Percentiles rank a stretch among this genome's conserved stretches.
phyloP scores from a whole-genome alignment of 2,329 filamentous ascomycete species.

The Fusarium phyllophilum region DNA sequence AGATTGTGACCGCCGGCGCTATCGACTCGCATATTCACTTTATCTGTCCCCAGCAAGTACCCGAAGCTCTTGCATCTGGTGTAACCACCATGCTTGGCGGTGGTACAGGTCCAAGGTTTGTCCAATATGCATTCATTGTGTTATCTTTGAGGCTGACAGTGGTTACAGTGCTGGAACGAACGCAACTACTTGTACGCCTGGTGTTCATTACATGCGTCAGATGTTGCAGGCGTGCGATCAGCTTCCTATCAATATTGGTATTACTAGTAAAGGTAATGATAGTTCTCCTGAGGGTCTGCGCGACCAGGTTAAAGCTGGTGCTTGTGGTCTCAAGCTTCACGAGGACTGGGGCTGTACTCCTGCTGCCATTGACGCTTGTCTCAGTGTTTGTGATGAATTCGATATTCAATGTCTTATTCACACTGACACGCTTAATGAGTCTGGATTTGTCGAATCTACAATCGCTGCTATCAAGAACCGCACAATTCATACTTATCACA shows the following conservation, averaged over 20 bases:
- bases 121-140: not conserved
- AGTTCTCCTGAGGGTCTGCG: slow-evolving; percentile 74
- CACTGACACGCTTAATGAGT: slow-evolving; percentile 96
- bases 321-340: slow-evolving; percentile 91
- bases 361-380: slow-evolving; percentile 88
- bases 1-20: slow-evolving; percentile 90
- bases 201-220: slow-evolving; percentile 81
- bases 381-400: slow-evolving; percentile 86
- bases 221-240: slow-evolving; percentile 90
- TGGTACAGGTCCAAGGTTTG: slow-evolving; percentile 86
- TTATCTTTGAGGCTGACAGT: slow-evolving; percentile 14
- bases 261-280: slow-evolving; percentile 96
- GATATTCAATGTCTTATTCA: slow-evolving; percentile 96
- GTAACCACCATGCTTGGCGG: slow-evolving; percentile 92
- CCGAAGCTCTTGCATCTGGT: slow-evolving; percentile 84
- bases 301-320: slow-evolving; percentile 85
- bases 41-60: slow-evolving; percentile 91
- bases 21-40: slow-evolving; percentile 93
- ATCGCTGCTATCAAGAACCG: slow-evolving; percentile 85
- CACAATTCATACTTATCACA: slow-evolving; percentile 96
- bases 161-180: slow-evolving; percentile 78
- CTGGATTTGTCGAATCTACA: slow-evolving; percentile 94
- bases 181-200: slow-evolving; percentile 93
- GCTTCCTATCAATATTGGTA: slow-evolving; percentile 86
- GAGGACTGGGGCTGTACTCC: slow-evolving; percentile 97